Evolutionary conservation across 2,329 filamentous ascomycete genomes (phyloP), one percentile per base, ranked within the genome.

Genomic region (Sclerotinia minor): DNA sequence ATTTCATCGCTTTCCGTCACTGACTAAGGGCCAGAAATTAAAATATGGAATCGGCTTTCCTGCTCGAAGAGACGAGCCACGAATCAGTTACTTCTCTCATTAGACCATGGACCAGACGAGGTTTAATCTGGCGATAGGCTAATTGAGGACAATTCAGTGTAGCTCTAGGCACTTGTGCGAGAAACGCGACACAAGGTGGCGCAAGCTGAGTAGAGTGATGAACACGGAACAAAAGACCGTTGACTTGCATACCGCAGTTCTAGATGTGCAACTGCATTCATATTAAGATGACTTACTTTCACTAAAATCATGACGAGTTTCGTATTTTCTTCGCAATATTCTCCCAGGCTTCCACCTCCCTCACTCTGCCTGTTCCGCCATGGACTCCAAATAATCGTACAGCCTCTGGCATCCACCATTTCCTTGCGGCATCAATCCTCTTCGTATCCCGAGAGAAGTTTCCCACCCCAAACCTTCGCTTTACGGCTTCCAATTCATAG

Each of bases 391-490:
- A 78, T 44, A 71, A 50, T 21, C 71, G 64, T 5, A 74, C 58
- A 19, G 72, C 72, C 38, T 69, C 75, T 13, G 70, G 69, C 68
- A 71, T 72, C 73, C 73, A 78, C 75, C 76, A 78, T 5, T 71
- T 69, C 26, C 73, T 70, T 29, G 69, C 70, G 17, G 53, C 45
- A 61, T 77, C 73, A 0, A 70, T 57, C 11, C 59, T 61, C n/a
- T 35, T 70, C 2, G 73, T 73, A 67, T 76, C 73, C 26, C 76
- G 66, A 26, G 66, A 70, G 65, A 73, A 75, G 49, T 78, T 78
- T 1, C 70, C 77, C 32, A 78, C 64, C 1, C 77, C 76, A 41
- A 78, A 73, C 6, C 75, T 68, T 26, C 71, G 64, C 49, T 72
- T 73, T 1, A 65, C 57, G 3, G 74, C 71, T 63, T 70, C 68